Conservation (phyloP, 306 rosid genomes). For the Vigna mungo region DNA sequence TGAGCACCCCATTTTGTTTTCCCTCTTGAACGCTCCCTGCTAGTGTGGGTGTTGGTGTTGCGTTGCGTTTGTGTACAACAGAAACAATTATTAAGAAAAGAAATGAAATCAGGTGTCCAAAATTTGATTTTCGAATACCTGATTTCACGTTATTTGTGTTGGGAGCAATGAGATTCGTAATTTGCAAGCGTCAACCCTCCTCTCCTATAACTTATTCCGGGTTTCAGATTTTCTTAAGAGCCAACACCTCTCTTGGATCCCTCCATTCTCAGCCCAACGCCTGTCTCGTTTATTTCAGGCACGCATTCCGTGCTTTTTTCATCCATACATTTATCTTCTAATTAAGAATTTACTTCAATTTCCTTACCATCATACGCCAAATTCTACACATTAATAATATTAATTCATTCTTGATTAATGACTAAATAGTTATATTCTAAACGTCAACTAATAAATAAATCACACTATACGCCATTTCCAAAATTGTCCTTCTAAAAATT, state of each 20-base stretch:
- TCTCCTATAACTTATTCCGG: not conserved
- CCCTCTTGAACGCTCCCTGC: not conserved
- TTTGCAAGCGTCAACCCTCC: slow-evolving; percentile 19
- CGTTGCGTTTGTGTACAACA: not conserved
- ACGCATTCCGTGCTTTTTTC: slow-evolving; percentile 15
- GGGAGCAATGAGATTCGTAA: slow-evolving; percentile 10
- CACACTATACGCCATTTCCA: no score
- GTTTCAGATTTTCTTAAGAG: not conserved
- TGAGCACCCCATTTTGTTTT: slow-evolving; percentile 79
- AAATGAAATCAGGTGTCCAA: slow-evolving; percentile 55
- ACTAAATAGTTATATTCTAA: not conserved
- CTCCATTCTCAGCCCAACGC: slow-evolving; percentile 54
- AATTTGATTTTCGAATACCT: slow-evolving; percentile 51
- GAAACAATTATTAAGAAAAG: not conserved
- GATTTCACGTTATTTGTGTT: slow-evolving; percentile 54
- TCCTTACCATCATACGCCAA: no score
- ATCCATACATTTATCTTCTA: not conserved
- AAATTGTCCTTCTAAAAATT: no score
- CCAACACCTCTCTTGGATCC: slow-evolving; percentile 36
- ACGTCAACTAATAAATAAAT: no score
- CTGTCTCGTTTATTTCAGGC: slow-evolving; percentile 36
- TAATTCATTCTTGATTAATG: not conserved
- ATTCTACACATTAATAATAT: no score
- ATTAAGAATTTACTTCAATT: not conserved
- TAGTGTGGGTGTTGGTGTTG: not conserved